Base-by-base conservation (phyloP, 306 rosid species). In the Prunus salicina region DNA sequence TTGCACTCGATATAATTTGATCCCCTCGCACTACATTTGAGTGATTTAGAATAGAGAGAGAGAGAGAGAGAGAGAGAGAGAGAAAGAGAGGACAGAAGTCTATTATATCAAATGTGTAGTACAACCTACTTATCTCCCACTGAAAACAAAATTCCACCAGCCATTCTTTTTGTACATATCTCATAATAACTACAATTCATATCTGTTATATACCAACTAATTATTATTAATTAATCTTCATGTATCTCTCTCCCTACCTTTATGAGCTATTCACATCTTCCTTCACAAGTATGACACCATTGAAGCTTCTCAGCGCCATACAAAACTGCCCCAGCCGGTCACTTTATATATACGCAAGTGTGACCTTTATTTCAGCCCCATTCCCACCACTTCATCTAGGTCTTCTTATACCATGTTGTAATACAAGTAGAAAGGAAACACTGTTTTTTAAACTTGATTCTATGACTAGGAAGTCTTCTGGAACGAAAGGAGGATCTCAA, bases 341-440 rank as follows among this genome's bases (percentile, higher is more conserved):
- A 79, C 76, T 77, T 71, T 64, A 73, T 60, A 82, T 79, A 72
- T 56, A 77, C 83, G 72, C 65, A 76, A 63, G 51, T 61, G 64
- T 73, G 83, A 77, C 89, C 79, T 83, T 88, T 86, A 82, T 88
- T 89, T 69, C 82, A 73, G 52, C 7, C 72, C 67, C 79, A 65
- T 70, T 50, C 38, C 18, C 56, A n/a, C 46, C 46, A 24, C 22
- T 45, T 61, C 64, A 63, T 61, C 81, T 69, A 46, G 45, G 49
- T 51, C 75, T 25, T 12, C 24, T 53, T 13, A 58, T 58, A 60
- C 64, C 64, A 58, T 12, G 16, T 11, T 27, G 47, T 71, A 34
- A 56, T 56, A 56, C 51, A 78, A 27, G 72, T 53, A 51, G 28
- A 64, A 8, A 6, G 6, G 15, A 30, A 76, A 66, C 65, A 24